These are phyloP conservation scores for Cardamine chenopodiifolia DNA, from an alignment of 345 rosid genomes.

Conservation along the genomic window DNA sequence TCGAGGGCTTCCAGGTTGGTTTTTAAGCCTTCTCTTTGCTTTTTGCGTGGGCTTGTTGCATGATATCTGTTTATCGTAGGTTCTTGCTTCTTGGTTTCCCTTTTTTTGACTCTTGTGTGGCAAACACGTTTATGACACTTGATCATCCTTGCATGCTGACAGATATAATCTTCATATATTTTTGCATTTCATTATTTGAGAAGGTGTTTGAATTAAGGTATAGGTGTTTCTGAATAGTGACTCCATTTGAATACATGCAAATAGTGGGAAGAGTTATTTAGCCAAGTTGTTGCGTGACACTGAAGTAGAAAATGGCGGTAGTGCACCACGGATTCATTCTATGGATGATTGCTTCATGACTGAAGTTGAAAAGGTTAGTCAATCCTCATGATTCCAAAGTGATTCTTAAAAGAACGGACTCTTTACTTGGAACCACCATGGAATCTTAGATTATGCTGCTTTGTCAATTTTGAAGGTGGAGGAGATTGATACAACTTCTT, in stretches of 20 bases:
- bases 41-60: background rate
- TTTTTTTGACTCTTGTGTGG: background rate
- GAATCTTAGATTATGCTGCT: conserved; percentile 21
- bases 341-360: conserved; percentile 99
- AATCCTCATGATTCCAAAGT: conserved; percentile 10
- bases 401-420: background rate
- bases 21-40: background rate
- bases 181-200: conserved; percentile 6
- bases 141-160: background rate
- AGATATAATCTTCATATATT: background rate
- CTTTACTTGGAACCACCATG: background rate
- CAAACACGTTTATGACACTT: background rate
- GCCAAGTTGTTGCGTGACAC: conserved; percentile 90
- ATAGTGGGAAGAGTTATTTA: conserved; percentile 96
- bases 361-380: conserved; percentile 85
- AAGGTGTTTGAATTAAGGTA: background rate
- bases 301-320: conserved; percentile 87
- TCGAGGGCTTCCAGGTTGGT: conserved; percentile 87
- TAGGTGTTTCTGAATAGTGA: conserved; percentile 1
- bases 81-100: background rate
- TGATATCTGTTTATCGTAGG: background rate
- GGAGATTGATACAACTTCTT: conserved; percentile 67
- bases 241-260: conserved; percentile 40
- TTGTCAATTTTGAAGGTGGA: conserved; percentile 57
- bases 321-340: conserved; percentile 91